phyloP scores from a whole-genome alignment of 129 eudicot species.

The Heracleum sosnowskyi region DNA sequence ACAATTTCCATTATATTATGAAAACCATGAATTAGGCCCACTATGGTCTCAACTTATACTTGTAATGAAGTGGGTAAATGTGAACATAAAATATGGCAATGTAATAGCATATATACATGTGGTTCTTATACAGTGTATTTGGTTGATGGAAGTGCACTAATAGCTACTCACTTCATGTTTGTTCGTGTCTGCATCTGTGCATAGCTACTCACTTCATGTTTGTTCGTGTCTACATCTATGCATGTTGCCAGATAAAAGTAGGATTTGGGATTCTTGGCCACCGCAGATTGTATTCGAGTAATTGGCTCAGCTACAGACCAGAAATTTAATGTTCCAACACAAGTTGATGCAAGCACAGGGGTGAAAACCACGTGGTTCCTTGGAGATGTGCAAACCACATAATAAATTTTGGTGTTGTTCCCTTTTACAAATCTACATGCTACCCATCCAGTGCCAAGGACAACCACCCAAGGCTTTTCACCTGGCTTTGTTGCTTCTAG shows the following conservation, averaged over 20 bases:
- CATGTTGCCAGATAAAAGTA: slow-evolving; percentile 75
- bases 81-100: background rate
- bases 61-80: background rate
- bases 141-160: background rate
- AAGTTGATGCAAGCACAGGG: slow-evolving; percentile 89
- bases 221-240: slow-evolving; percentile 55
- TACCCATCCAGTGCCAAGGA: slow-evolving; percentile 94
- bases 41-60: background rate
- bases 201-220: slow-evolving; percentile 64
- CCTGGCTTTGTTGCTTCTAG: slow-evolving; percentile 85
- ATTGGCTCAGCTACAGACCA: slow-evolving; percentile 94
- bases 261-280: slow-evolving; percentile 69
- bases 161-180: slow-evolving; percentile 69
- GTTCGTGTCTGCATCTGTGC: slow-evolving; percentile 49
- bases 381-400: slow-evolving; percentile 85
- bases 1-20: background rate
- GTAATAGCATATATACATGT: background rate
- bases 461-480: slow-evolving; percentile 86
- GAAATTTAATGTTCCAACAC: slow-evolving; percentile 95
- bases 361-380: slow-evolving; percentile 98
- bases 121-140: background rate
- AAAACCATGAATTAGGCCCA: background rate
- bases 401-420: slow-evolving; percentile 56
- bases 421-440: slow-evolving; percentile 93
- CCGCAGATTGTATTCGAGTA: slow-evolving; percentile 62